Evolutionary conservation across 345 rosid genomes (phyloP).

Genomic region (Ceriops tagal): DNA sequence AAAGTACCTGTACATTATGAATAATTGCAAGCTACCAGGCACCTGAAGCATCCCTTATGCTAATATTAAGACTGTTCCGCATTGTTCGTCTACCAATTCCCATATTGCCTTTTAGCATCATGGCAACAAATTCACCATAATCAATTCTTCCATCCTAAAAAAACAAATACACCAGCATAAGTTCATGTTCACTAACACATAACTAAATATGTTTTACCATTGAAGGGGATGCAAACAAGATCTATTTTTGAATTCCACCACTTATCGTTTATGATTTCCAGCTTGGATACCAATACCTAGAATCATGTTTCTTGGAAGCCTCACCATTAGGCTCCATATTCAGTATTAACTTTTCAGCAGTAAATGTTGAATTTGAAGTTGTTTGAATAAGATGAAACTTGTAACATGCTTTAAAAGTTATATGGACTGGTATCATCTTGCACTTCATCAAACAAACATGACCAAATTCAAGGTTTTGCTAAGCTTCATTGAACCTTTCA

Average conservation of each 20-base stretch:
- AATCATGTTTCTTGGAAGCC: neutral
- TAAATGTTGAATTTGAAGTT: neutral
- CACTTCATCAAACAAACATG: neutral
- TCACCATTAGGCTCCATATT: neutral
- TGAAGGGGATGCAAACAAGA: neutral
- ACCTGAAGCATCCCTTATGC: conserved; percentile 78
- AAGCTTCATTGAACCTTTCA: no score
- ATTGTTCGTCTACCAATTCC: conserved; percentile 98
- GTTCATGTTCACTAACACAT: neutral
- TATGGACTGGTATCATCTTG: neutral
- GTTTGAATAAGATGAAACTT: neutral
- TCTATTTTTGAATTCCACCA: neutral
- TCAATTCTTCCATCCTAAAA: conserved; percentile 94
- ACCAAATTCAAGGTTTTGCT: neutral
- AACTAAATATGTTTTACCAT: neutral
- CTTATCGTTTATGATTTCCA: neutral
- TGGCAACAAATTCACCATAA: conserved; percentile 93
- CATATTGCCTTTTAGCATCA: conserved; percentile 97
- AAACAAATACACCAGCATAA: conserved; percentile 9
- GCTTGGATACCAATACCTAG: no score
- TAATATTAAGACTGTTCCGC: conserved; percentile 87
- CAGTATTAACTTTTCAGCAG: no score
- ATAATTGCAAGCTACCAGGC: conserved; percentile 27
- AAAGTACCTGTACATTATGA: conserved; percentile 31
- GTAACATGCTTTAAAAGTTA: neutral